Evolutionary conservation across 257 asterid species (phyloP).

Genomic region (Misopates orontium): DNA sequence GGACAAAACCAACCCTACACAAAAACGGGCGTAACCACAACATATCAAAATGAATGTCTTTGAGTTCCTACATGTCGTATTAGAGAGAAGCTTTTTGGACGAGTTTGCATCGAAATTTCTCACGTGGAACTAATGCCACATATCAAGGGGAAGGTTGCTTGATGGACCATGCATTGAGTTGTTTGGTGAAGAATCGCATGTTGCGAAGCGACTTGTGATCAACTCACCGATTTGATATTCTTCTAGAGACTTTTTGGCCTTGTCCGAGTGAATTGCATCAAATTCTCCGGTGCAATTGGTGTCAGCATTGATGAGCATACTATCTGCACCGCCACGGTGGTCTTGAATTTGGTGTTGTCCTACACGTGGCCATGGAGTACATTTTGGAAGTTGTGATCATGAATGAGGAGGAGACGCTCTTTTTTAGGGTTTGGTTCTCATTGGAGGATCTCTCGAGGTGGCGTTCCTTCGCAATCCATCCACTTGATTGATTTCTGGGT

Average conservation of each 20-base stretch:
- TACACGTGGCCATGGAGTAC: slow-evolving; percentile 68
- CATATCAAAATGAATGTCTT: too few species aligned
- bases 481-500: slow-evolving; percentile 84
- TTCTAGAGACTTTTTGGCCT: slow-evolving; percentile 71
- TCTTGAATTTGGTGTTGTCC: slow-evolving; percentile 73
- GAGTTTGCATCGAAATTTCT: slow-evolving; percentile 72
- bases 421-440: slow-evolving; percentile 50
- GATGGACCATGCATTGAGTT: slow-evolving; percentile 73
- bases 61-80: too few species aligned
- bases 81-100: slow-evolving; percentile 53
- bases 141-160: neutral
- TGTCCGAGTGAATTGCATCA: slow-evolving; percentile 86
- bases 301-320: slow-evolving; percentile 89
- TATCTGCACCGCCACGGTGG: slow-evolving; percentile 92
- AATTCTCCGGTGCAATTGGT: slow-evolving; percentile 93
- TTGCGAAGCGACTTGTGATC: slow-evolving; percentile 59
- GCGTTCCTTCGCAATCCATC: slow-evolving; percentile 95
- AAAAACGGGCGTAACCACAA: too few species aligned
- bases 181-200: slow-evolving; percentile 71
- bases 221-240: slow-evolving; percentile 80
- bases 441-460: slow-evolving; percentile 57
- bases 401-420: slow-evolving; percentile 79
- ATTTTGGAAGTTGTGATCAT: slow-evolving; percentile 73
- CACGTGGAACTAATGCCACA: slow-evolving; percentile 61
- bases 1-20: too few species aligned